phyloP scores from a whole-genome alignment of 768 basidiomycete species.

The Hemileccinum impolitum region DNA sequence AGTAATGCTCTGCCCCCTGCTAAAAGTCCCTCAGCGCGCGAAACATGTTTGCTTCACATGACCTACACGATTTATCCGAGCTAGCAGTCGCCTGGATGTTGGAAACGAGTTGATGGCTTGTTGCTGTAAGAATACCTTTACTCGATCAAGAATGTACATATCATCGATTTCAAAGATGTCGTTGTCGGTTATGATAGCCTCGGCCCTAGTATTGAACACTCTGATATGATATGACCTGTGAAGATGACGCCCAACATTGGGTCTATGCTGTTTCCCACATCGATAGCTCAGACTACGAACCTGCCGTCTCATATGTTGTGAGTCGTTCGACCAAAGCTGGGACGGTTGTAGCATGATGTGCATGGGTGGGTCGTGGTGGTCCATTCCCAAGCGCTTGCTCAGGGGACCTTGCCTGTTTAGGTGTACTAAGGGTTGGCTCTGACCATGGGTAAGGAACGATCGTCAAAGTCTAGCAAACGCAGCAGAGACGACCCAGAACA shows the following conservation, averaged over 20 bases:
- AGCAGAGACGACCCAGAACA: conserved; percentile 39
- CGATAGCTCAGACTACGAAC: conserved; percentile 39
- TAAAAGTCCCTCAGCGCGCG: conserved; percentile 17
- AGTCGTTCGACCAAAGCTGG: conserved; percentile 86
- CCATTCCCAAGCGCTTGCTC: not conserved
- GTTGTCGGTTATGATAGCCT: conserved; percentile 82
- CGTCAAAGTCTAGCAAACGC: conserved; percentile 26
- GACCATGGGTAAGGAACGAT: conserved; percentile 22
- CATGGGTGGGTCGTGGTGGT: too few relatives aligned
- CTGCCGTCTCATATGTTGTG: conserved; percentile 85
- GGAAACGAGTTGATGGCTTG: conserved; percentile 60
- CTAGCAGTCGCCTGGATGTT: conserved; percentile 72
- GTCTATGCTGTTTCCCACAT: too few relatives aligned
- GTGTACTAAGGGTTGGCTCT: not conserved
- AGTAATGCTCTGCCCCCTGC: conserved; percentile 51
- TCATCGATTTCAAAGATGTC: conserved; percentile 87
- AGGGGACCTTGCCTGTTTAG: not conserved
- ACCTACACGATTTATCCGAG: conserved; percentile 78
- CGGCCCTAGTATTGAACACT: conserved; percentile 90
- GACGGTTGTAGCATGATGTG: conserved; percentile 72
- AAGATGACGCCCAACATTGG: not conserved
- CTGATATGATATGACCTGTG: conserved; percentile 31
- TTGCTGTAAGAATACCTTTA: conserved; percentile 73
- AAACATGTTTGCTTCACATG: not conserved
- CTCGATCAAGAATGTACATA: conserved; percentile 70